Evolutionary conservation across 2,329 filamentous ascomycete species (phyloP).

Genomic region (Trichoderma polysporum): DNA sequence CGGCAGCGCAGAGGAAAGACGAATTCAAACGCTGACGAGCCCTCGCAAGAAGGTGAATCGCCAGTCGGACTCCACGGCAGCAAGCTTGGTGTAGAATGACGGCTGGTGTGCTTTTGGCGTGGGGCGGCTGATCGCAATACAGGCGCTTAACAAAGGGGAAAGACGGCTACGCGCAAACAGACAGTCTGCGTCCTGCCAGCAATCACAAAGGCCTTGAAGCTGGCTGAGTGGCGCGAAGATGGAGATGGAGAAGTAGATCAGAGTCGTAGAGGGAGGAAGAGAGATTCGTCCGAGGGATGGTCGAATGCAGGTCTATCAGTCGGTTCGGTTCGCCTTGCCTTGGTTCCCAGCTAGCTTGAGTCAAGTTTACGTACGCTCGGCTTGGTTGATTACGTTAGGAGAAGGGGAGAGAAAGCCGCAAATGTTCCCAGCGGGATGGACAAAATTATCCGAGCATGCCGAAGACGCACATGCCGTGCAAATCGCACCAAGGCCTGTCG

Average conservation of each 20-base stretch:
- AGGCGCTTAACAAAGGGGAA: conserved; percentile 20
- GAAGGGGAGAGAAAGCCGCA: not conserved
- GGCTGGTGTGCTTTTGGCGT: not conserved
- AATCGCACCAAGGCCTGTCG: not conserved
- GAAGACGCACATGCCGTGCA: not conserved
- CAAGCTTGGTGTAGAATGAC: conserved; percentile 8
- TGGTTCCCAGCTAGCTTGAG: conserved; percentile 9
- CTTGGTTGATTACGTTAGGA: conserved; percentile 20
- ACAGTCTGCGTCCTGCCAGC: not conserved
- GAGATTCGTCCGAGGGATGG: conserved; percentile 3
- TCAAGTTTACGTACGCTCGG: conserved; percentile 17
- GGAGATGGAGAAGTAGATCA: not conserved
- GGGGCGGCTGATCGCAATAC: conserved; percentile 19
- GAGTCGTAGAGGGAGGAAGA: not conserved
- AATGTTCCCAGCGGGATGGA: not conserved
- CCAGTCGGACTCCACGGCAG: conserved; percentile 3
- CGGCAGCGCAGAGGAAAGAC: not conserved
- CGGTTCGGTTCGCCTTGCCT: conserved; percentile 9
- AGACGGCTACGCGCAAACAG: not conserved
- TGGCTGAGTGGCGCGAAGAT: not conserved
- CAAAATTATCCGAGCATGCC: conserved; percentile 15
- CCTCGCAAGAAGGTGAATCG: not conserved
- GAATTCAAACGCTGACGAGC: not conserved
- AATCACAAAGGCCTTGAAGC: not conserved
- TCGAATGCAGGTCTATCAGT: conserved; percentile 3